Evolutionary conservation across 2,329 filamentous ascomycete genomes (phyloP), one percentile per base, ranked within the genome.

Genomic region (Pseudogymnoascus sp.): DNA sequence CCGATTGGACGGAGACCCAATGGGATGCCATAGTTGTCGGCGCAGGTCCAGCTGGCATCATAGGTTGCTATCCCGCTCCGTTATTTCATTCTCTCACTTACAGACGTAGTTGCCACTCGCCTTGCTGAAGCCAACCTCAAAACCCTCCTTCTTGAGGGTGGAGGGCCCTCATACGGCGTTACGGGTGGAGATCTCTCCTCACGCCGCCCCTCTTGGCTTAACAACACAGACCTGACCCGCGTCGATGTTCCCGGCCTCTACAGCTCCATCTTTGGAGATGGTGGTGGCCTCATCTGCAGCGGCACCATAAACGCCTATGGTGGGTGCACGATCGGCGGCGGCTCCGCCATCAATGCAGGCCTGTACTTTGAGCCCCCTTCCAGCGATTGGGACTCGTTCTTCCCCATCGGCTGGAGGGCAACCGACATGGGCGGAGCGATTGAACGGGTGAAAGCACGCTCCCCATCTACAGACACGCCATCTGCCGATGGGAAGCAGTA

Each of bases 191-290:
- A 74, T 65, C n/a, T 76, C 74, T 61, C 72, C 55, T 35, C 28
- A 6, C 63, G 67, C n/a, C 62, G 70, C 64, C 79, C 79, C 1
- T 67, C 64, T 10, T 81, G 79, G 79, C 70, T 82, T 15, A 65
- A 73, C 9, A 74, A 73, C 9, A 79, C 77, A 23, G 68, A 74
- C 3, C 67, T 82, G 9, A 77, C 75, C 60, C 74, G 79, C 39
- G 78, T 81, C 6, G 79, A 82, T 61, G 77, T 81, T 0, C 79
- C 79, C 2, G 79, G 79, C 9, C 69, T 81, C 1, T 79, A 74
- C 72, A 68, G 68, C 66, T 76, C 75, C 45, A 81, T 82, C 61
- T 82, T 79, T 65, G 67, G 67, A 18, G 71, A 72, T 5, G 67
- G 67, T 10, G 72, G 73, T 2, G 68, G 72, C 38, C 65, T 81